Percentiles rank a stretch among this genome's conserved stretches.
Evolutionary conservation across 768 basidiomycete species (phyloP).

Genomic region (Dictyophora rubrovolvata): DNA sequence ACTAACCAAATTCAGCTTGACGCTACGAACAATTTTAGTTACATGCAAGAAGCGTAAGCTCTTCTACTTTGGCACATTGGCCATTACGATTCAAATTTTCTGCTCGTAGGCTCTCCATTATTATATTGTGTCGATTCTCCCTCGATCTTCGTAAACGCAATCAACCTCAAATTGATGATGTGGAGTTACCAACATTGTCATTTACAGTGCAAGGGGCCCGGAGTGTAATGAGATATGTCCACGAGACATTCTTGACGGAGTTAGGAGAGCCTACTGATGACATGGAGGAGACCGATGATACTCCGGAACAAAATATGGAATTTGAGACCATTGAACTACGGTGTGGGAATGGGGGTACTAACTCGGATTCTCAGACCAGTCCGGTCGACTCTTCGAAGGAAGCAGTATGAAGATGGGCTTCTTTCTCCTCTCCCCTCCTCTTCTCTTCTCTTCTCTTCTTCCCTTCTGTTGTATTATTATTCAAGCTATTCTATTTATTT

Average conservation of each 20-base stretch:
- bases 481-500: not conserved
- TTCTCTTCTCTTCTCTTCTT: not conserved
- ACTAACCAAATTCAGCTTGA: not conserved
- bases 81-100: not conserved
- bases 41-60: not conserved
- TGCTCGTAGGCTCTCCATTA: not conserved
- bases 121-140: not conserved
- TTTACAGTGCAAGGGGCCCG: not conserved
- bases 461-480: not conserved
- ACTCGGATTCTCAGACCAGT: not conserved
- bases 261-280: not conserved
- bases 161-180: not conserved
- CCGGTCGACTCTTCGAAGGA: not conserved
- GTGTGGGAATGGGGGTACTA: not conserved
- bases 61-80: not conserved
- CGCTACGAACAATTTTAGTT: not conserved
- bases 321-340: not conserved
- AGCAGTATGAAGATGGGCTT: not conserved
- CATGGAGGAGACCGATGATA: not conserved
- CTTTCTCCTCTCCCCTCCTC: too few relatives aligned
- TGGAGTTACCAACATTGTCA: not conserved
- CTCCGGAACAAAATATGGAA: not conserved
- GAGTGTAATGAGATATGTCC: not conserved
- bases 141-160: not conserved
- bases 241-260: not conserved